Evolutionary conservation across 768 basidiomycete species (phyloP).

Genomic region (Amanita subjunquillea): DNA sequence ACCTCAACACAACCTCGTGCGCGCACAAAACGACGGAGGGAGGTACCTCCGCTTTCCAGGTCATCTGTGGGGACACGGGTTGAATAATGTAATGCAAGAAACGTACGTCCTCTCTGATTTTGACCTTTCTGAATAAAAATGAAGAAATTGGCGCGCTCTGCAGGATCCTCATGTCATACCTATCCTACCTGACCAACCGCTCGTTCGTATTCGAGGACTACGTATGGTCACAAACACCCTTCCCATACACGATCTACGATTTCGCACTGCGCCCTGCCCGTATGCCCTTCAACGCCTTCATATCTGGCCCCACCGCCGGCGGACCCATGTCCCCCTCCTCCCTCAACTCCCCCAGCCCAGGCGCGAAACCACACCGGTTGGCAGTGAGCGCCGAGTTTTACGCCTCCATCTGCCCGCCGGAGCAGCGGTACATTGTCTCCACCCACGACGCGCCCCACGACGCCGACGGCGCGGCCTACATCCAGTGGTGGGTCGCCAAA

Average conservation of each 20-base stretch:
- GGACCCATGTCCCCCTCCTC: slow-evolving; percentile 21
- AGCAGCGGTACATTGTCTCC: slow-evolving; percentile 16
- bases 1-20: slow-evolving; percentile 25
- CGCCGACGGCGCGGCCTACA: slow-evolving; percentile 29
- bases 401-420: slow-evolving; percentile 32
- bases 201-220: slow-evolving; percentile 59
- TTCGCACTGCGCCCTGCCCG: slow-evolving; percentile 38
- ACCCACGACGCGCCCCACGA: slow-evolving; percentile 22
- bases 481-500: slow-evolving; percentile 39
- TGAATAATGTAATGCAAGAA: slow-evolving; percentile 57
- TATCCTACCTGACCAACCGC: slow-evolving; percentile 38
- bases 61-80: slow-evolving; percentile 50
- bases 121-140: not conserved
- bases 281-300: slow-evolving; percentile 49
- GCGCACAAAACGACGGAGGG: slow-evolving; percentile 8
- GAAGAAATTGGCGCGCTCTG: not conserved
- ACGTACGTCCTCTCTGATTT: slow-evolving; percentile 26
- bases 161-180: slow-evolving; percentile 40
- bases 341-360: not conserved
- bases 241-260: slow-evolving; percentile 46
- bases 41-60: slow-evolving; percentile 40
- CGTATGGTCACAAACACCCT: slow-evolving; percentile 43
- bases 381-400: slow-evolving; percentile 43
- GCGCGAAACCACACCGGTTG: slow-evolving; percentile 10
- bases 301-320: slow-evolving; percentile 47